Percentiles rank a stretch among this genome's conserved stretches.
These are phyloP conservation scores for Silene uniflora DNA, from an alignment of 148 eudicot species.

Conservation along the genomic window DNA sequence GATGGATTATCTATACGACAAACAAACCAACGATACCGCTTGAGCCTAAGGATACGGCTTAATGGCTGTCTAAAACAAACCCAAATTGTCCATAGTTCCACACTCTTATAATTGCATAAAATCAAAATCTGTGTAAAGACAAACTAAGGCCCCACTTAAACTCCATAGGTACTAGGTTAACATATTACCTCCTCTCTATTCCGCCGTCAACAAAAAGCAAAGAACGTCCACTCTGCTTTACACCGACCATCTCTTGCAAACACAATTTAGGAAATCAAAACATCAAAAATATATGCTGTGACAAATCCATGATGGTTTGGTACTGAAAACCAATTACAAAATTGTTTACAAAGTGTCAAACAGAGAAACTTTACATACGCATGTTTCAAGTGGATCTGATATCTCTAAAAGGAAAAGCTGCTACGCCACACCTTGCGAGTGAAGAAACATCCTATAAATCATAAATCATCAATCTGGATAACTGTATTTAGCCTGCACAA, in stretches of 20 bases:
- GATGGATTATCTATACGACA: neutral
- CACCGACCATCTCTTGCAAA: slow-evolving; percentile 77
- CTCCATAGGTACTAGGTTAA: slow-evolving; percentile 16
- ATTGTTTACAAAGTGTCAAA: slow-evolving; percentile 45
- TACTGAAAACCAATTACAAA: slow-evolving; percentile 33
- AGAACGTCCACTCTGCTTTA: slow-evolving; percentile 56
- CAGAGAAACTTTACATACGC: slow-evolving; percentile 52
- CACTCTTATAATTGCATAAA: neutral
- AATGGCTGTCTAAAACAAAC: neutral
- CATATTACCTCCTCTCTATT: slow-evolving; percentile 53
- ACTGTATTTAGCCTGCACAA: slow-evolving; percentile 37
- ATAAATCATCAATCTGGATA: slow-evolving; percentile 35
- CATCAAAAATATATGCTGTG: slow-evolving; percentile 20
- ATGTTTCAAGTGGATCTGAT: slow-evolving; percentile 45
- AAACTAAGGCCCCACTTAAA: slow-evolving; percentile 7
- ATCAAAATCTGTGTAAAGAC: neutral
- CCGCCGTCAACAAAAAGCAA: slow-evolving; percentile 62
- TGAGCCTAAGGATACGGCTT: neutral
- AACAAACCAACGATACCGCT: neutral
- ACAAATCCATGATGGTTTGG: slow-evolving; percentile 27
- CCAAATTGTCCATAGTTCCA: neutral
- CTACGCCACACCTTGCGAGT: slow-evolving; percentile 54
- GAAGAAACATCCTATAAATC: slow-evolving; percentile 33
- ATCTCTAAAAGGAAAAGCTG: slow-evolving; percentile 36
- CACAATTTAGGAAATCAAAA: slow-evolving; percentile 48